These are phyloP conservation scores for Didymella pinodella DNA, from an alignment of 2,329 filamentous ascomycete genomes.

Conservation along the genomic window DNA sequence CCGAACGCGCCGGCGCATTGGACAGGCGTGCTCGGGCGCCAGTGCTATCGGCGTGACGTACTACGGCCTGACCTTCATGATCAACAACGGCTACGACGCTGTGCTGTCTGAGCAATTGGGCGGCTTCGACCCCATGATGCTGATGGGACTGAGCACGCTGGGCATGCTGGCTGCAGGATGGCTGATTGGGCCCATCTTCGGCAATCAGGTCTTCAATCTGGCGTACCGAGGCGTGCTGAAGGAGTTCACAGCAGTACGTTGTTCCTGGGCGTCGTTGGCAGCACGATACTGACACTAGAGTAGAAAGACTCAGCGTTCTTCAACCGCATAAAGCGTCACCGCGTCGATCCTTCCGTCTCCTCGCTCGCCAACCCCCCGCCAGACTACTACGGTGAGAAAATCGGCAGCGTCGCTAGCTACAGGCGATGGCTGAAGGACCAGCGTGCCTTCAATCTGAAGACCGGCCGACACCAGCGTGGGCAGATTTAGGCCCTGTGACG, in stretches of 20 bases:
- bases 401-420: conserved; percentile 89
- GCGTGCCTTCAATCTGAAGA: conserved; percentile 86
- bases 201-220: conserved; percentile 79
- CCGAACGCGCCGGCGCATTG: conserved; percentile 82
- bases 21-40: conserved; percentile 77
- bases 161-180: conserved; percentile 83
- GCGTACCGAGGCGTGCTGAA: conserved; percentile 74
- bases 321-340: conserved; percentile 85
- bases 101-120: conserved; percentile 73
- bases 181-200: conserved; percentile 84
- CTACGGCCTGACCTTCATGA: conserved; percentile 70
- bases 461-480: conserved; percentile 63
- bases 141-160: conserved; percentile 80
- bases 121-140: conserved; percentile 86
- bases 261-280: not conserved
- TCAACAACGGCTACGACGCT: conserved; percentile 75
- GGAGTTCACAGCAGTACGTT: conserved; percentile 73
- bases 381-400: conserved; percentile 99
- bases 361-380: conserved; percentile 92
- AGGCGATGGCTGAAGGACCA: conserved; percentile 97
- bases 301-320: conserved; percentile 96
- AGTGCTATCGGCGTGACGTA: conserved; percentile 69
- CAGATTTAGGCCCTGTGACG: conserved; percentile 8
- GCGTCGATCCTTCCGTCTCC: conserved; percentile 88
- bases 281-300: conserved; percentile 7